Conservation (phyloP, 2,329 filamentous ascomycete genomes). For the Pleoardoris graminearum region DNA sequence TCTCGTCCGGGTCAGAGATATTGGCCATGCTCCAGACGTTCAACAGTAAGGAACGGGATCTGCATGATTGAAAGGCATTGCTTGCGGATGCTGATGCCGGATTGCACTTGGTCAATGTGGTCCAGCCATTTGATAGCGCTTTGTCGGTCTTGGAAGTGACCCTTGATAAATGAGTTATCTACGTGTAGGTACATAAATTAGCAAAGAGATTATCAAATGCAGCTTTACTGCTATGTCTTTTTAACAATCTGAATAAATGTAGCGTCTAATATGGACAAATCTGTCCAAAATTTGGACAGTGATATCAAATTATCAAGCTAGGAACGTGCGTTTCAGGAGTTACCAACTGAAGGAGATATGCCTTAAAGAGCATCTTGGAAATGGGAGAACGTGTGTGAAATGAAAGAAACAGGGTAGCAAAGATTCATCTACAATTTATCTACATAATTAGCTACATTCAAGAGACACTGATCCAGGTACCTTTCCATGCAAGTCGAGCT, state of each 20-base stretch:
- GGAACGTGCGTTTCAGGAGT: constrained; percentile 4
- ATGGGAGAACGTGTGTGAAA: constrained; percentile 1
- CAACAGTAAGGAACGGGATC: constrained; percentile 10
- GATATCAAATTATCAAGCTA: constrained; percentile 4
- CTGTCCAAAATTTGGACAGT: constrained; percentile 2
- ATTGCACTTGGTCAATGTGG: constrained; percentile 1
- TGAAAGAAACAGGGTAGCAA: constrained; percentile 1
- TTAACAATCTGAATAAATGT: constrained; percentile 4
- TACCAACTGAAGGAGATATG: constrained; percentile 3
- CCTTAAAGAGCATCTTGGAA: constrained; percentile 4
- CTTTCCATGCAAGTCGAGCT: neutral
- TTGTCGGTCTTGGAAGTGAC: constrained; percentile 13
- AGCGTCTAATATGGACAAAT: constrained; percentile 3
- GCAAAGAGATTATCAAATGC: constrained; percentile 2
- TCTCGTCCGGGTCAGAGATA: constrained; percentile 5
- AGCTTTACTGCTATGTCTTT: constrained; percentile 4
- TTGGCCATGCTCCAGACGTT: constrained; percentile 12
- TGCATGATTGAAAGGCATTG: constrained; percentile 10
- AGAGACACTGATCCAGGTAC: neutral
- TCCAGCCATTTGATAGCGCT: constrained; percentile 9
- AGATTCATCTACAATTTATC: constrained; percentile 1
- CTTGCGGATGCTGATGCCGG: neutral
- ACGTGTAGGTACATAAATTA: constrained; percentile 4
- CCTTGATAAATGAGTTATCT: constrained; percentile 6
- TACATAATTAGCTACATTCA: constrained; percentile 1